Evolutionary conservation across 495 filamentous ascomycete genomes (phyloP).

Genomic region (Aspergillus funiculosus): DNA sequence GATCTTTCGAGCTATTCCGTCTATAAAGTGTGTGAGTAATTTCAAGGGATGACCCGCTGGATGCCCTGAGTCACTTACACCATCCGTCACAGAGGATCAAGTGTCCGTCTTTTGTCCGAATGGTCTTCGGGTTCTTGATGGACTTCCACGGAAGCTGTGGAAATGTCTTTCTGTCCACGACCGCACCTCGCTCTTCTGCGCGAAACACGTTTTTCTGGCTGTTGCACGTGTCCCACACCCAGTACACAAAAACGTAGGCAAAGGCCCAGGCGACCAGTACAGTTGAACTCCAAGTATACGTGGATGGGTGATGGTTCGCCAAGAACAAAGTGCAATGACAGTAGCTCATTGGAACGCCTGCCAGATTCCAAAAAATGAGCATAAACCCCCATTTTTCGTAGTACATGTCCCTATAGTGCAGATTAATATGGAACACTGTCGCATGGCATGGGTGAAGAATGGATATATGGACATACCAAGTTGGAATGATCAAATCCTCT

Average conservation of each 20-base stretch:
- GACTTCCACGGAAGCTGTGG: slow-evolving; percentile 80
- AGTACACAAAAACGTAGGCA: slow-evolving; percentile 78
- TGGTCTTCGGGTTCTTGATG: slow-evolving; percentile 70
- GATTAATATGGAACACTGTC: not conserved
- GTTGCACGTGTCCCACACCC: slow-evolving; percentile 84
- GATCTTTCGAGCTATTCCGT: slow-evolving; percentile 79
- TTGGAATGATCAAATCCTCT: slow-evolving; percentile 87
- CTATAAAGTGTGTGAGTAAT: slow-evolving; percentile 10
- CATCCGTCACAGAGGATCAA: slow-evolving; percentile 82
- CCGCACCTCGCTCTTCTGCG: slow-evolving; percentile 65
- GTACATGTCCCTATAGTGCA: slow-evolving; percentile 73
- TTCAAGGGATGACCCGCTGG: not conserved
- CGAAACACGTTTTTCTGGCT: slow-evolving; percentile 94
- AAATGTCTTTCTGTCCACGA: slow-evolving; percentile 69
- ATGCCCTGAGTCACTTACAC: slow-evolving; percentile 46
- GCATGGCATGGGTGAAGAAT: not conserved
- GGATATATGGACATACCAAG: slow-evolving; percentile 53
- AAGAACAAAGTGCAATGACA: slow-evolving; percentile 94
- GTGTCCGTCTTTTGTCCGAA: slow-evolving; percentile 68
- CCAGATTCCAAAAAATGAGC: slow-evolving; percentile 99
- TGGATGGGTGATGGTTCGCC: slow-evolving; percentile 71
- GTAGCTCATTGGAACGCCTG: slow-evolving; percentile 89
- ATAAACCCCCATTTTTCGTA: slow-evolving; percentile 99
- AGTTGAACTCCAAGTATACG: slow-evolving; percentile 66
- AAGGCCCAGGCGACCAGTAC: slow-evolving; percentile 56